These are phyloP conservation scores for Galerina sulciceps DNA, from an alignment of 768 basidiomycete genomes.

Conservation along the genomic window DNA sequence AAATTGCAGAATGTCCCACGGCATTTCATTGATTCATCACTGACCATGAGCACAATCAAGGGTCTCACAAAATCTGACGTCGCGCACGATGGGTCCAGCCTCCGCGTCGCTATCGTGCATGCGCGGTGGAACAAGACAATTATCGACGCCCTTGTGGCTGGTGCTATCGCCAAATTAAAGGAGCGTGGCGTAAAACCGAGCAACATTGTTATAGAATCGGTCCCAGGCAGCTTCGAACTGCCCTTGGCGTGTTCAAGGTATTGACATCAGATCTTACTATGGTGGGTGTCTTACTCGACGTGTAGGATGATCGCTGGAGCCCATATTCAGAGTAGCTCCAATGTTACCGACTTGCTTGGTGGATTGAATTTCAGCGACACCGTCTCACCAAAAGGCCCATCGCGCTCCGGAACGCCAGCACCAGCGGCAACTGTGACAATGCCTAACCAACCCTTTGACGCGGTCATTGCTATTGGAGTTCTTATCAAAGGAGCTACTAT, in stretches of 20 bases:
- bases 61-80: conserved; percentile 65
- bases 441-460: conserved; percentile 81
- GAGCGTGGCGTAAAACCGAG: conserved; percentile 84
- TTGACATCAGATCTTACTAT: conserved; percentile 24
- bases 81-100: conserved; percentile 75
- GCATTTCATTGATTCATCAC: conserved; percentile 22
- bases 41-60: conserved; percentile 72
- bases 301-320: conserved; percentile 87
- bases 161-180: conserved; percentile 80
- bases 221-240: conserved; percentile 95
- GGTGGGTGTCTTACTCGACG: conserved; percentile 9
- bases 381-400: conserved; percentile 33
- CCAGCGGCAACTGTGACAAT: conserved; percentile 38
- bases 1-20: conserved; percentile 39
- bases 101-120: conserved; percentile 92
- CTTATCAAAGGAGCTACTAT: conserved; percentile 98
- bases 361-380: conserved; percentile 53
- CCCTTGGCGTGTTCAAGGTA: conserved; percentile 88
- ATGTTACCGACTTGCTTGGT: conserved; percentile 80
- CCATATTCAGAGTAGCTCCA: conserved; percentile 77
- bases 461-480: conserved; percentile 96
- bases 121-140: conserved; percentile 94
- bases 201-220: conserved; percentile 90
- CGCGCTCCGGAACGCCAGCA: conserved; percentile 59
- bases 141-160: conserved; percentile 83